A percentile compares a stretch with the other conserved stretches of the same genome.
These are phyloP conservation scores for Phytopythium oedochilum DNA, from an alignment of 352 stramenopile species.

Conservation along the genomic window DNA sequence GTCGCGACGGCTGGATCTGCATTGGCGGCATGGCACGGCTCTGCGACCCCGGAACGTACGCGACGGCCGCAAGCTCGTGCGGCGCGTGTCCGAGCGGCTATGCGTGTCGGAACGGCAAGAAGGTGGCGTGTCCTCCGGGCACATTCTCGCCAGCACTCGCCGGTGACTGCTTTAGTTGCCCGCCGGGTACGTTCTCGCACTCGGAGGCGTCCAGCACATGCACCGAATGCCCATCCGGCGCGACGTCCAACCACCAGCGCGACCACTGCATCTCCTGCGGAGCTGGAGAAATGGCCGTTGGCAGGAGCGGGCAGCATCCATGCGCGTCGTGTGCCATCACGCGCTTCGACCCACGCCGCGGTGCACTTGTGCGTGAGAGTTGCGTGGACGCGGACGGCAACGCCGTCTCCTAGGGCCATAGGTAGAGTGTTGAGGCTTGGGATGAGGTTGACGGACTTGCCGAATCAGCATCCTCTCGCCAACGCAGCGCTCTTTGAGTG, in stretches of 20 bases:
- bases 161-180: slow-evolving; percentile 51
- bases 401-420: neutral
- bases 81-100: slow-evolving; percentile 39
- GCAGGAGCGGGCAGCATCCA: slow-evolving; percentile 29
- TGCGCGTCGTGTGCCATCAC: slow-evolving; percentile 40
- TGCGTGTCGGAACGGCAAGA: slow-evolving; percentile 58
- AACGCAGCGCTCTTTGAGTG: neutral
- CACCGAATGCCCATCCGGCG: neutral
- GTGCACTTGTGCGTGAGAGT: slow-evolving; percentile 10
- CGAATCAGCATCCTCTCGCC: too few species aligned
- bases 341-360: slow-evolving; percentile 17
- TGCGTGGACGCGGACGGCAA: slow-evolving; percentile 6
- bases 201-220: slow-evolving; percentile 23
- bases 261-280: slow-evolving; percentile 46
- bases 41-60: slow-evolving; percentile 52
- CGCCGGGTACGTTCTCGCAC: slow-evolving; percentile 46
- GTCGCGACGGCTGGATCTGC: slow-evolving; percentile 63
- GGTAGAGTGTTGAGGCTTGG: too few species aligned
- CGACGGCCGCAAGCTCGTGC: slow-evolving; percentile 29
- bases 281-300: slow-evolving; percentile 32
- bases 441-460: too few species aligned
- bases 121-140: slow-evolving; percentile 26
- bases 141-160: slow-evolving; percentile 37
- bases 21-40: slow-evolving; percentile 41
- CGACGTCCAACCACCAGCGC: slow-evolving; percentile 9